Conservation (phyloP, 2,329 filamentous ascomycete species). For the Stagonosporopsis cucurbitacearum region DNA sequence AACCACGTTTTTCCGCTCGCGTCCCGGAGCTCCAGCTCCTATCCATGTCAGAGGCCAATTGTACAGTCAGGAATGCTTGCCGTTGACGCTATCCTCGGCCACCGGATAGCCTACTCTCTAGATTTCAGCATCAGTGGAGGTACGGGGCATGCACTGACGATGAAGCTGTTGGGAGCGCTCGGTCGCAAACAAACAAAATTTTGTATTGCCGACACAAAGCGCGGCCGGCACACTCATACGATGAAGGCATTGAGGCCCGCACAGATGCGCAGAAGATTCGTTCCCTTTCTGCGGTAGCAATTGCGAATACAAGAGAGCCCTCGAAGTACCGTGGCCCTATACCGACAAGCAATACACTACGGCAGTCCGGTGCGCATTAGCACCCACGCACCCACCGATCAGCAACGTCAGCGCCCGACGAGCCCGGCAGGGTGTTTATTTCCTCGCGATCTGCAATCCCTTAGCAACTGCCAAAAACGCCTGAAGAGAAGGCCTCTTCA, state of each 20-base stretch:
- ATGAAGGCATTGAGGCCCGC: not conserved
- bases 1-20: not conserved
- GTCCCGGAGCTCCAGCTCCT: not conserved
- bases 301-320: not conserved
- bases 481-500: not conserved
- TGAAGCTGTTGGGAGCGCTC: not conserved
- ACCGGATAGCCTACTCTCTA: not conserved
- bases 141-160: not conserved
- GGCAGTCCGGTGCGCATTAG: slow-evolving; percentile 8
- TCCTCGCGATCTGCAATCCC: not conserved
- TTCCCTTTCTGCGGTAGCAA: not conserved
- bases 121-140: not conserved
- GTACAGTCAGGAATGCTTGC: not conserved
- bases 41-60: slow-evolving; percentile 2
- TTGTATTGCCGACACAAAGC: slow-evolving; percentile 13
- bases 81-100: not conserved
- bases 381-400: slow-evolving; percentile 5
- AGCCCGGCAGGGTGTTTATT: not conserved
- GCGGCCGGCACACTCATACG: not conserved
- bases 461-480: not conserved
- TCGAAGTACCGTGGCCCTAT: slow-evolving; percentile 5
- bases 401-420: slow-evolving; percentile 14
- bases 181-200: slow-evolving; percentile 8
- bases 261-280: not conserved
- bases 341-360: slow-evolving; percentile 14